Evolutionary conservation across 1,139 yeast genomes (phyloP).

Genomic region (Petasospora rhodanensis): DNA sequence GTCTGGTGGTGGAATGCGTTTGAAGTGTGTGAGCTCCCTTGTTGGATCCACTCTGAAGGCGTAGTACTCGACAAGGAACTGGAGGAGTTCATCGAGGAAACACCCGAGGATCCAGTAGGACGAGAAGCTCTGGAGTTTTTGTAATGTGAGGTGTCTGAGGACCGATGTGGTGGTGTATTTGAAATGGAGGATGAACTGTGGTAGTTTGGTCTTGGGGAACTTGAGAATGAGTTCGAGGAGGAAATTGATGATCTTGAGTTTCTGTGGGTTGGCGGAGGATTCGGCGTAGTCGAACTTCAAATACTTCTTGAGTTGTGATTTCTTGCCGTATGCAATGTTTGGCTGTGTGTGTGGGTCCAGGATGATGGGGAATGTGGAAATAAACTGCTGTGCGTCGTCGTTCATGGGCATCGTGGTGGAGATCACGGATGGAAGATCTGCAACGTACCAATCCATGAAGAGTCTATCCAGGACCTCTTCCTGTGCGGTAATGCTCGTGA

Average conservation of each 20-base stretch:
- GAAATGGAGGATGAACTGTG: slow-evolving; percentile 13
- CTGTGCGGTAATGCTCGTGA: background rate
- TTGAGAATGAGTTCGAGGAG: slow-evolving; percentile 11
- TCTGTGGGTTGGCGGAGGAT: slow-evolving; percentile 5
- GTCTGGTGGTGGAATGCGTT: background rate
- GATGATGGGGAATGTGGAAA: slow-evolving; percentile 8
- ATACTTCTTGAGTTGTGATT: slow-evolving; percentile 4
- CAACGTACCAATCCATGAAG: slow-evolving; percentile 9
- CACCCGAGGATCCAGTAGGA: slow-evolving; percentile 23
- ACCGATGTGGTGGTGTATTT: slow-evolving; percentile 16
- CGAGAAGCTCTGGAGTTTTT: slow-evolving; percentile 13
- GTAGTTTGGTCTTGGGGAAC: slow-evolving; percentile 8
- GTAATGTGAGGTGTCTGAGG: slow-evolving; percentile 13
- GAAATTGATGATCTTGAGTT: slow-evolving; percentile 15
- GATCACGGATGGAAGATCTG: slow-evolving; percentile 2
- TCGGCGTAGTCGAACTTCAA: slow-evolving; percentile 3
- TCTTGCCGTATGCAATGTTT: background rate
- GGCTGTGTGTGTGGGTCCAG: slow-evolving; percentile 3
- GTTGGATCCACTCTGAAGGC: slow-evolving; percentile 12
- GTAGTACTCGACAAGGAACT: slow-evolving; percentile 17
- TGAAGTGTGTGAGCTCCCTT: background rate
- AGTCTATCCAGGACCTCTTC: slow-evolving; percentile 3
- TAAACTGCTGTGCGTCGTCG: background rate
- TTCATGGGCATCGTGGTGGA: background rate
- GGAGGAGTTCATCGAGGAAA: slow-evolving; percentile 23